Evolutionary conservation across 2,329 filamentous ascomycete species (phyloP), one percentile per base, ranked within the genome.

Genomic region (Pseudogymnoascus sp.): DNA sequence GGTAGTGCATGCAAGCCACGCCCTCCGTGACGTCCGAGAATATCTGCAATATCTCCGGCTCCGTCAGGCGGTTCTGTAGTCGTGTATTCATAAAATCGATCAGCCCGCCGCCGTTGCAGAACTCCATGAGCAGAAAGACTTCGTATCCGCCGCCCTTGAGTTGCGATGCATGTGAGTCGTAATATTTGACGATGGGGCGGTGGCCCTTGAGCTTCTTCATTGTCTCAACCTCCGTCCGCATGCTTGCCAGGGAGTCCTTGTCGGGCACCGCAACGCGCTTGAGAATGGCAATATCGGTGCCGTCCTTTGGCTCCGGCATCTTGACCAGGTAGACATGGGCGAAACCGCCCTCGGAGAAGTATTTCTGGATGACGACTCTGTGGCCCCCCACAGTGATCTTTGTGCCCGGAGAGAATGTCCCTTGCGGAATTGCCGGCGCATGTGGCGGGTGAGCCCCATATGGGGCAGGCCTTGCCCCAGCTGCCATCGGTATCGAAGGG

Each of bases 1-100:
- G 86, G 76, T 99, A 99, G 77, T 99, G 95, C 95, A 99, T 99
- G 75, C 92, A 96, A 31, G 95, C 95, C 50, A 99, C 92, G 38
- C 95, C 95, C 78, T 97, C 93, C 59, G 93, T 90, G 63, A 97
- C 91, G 75, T 99, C 95, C 61, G 89, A 89, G 77, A 99, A 97
- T 76, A 99, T 97, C 79, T 93, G 89, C 70, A 99, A 80, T 70
- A 99, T 96, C 80, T 99, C 95, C 60, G 95, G 93, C 79, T 99
- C 95, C 37, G 93, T 99, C 76, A 99, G 82, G 60, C 95, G 89
- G 75, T 99, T 93, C 77, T 99, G 95, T 71, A 99, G 79, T 62
- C 95, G 86, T 37, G 95, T 99, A 77, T 99, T 99, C 95, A 99
- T 99, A 75, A 97, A 99, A 78, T 99, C 95, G 74, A 99, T 99